Base-by-base conservation (phyloP, 2,329 filamentous ascomycete genomes). In the Venturia carpophila region DNA sequence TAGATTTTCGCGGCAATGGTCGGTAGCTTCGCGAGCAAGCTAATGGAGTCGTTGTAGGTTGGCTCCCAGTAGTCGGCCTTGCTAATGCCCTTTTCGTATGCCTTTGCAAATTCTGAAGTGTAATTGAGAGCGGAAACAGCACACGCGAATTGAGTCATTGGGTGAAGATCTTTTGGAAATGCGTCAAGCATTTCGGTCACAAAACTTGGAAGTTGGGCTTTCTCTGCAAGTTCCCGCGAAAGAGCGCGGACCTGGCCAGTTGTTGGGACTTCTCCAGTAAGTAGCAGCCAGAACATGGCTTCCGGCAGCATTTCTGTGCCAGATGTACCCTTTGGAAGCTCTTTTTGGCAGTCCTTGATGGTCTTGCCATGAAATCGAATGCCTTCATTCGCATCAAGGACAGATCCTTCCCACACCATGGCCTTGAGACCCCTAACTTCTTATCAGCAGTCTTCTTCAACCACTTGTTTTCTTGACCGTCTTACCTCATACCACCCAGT, bases 51-150 rank as follows among this genome's bases (percentile, higher is more conserved):
- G 75, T 97, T 93, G 74, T 96, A 97, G 56, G 91, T 96, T 17
- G 93, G 91, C 80, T 97, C 94, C 94, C 94, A 99, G 85, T 97
- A 97, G 71, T 97, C 91, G 64, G 91, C 90, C 83, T 97, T 99
- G 83, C 87, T 90, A 69, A 97, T 79, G 43, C 94, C 94, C 71
- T 88, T 80, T 77, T 92, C 93, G 77, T 99, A 99, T 24, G 89
- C 89, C 78, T 92, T 92, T 69, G 93, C 94, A 71, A 99, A 99
- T 73, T 88, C 86, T 71, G 91, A 96, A 71, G 92, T 92, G 76
- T 96, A 91, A 80, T 96, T 97, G 67, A 99, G 84, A n/a, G 94
- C 90, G 21, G 92, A 93, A 64, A 97, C 94, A 58, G 92, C 92
- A 71, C 95, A 94, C 70, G 93, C 89, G 71, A 99, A 93, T 77